Conservation (phyloP, 345 rosid genomes). For the Zanthoxylum bungeanum region DNA sequence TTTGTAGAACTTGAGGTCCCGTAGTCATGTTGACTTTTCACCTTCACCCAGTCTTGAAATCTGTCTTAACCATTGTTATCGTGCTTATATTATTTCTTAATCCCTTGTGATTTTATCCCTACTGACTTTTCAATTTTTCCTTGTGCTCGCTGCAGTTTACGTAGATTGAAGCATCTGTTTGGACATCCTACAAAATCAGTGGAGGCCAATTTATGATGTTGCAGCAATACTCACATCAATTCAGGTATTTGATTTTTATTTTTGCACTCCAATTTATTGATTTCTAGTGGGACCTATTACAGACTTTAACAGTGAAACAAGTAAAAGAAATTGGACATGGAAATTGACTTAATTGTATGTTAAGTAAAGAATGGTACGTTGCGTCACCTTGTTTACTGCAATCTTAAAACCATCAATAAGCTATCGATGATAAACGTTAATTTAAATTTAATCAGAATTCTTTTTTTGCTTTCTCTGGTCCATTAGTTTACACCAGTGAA, state of each 20-base stretch:
- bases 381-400: too few species aligned
- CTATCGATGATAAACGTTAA: neutral
- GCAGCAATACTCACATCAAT: slow-evolving; percentile 82
- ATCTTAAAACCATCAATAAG: neutral
- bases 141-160: slow-evolving; percentile 41
- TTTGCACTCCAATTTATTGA: neutral
- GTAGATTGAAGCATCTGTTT: slow-evolving; percentile 85
- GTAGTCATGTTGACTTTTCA: too few species aligned
- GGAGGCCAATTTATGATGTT: slow-evolving; percentile 83
- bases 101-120: neutral
- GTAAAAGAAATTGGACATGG: neutral
- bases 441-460: neutral
- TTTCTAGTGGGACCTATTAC: neutral
- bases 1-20: too few species aligned
- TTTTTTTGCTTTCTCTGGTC: too few species aligned
- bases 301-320: neutral
- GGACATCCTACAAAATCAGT: slow-evolving; percentile 82
- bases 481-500: neutral
- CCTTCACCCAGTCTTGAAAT: too few species aligned
- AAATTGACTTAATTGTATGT: neutral
- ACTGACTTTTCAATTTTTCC: neutral
- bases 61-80: too few species aligned
- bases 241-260: slow-evolving; percentile 41
- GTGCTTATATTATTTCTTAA: neutral
- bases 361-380: neutral